These are phyloP conservation scores for Phyllosticta citriasiana DNA, from an alignment of 2,329 filamentous ascomycete genomes.

Conservation along the genomic window DNA sequence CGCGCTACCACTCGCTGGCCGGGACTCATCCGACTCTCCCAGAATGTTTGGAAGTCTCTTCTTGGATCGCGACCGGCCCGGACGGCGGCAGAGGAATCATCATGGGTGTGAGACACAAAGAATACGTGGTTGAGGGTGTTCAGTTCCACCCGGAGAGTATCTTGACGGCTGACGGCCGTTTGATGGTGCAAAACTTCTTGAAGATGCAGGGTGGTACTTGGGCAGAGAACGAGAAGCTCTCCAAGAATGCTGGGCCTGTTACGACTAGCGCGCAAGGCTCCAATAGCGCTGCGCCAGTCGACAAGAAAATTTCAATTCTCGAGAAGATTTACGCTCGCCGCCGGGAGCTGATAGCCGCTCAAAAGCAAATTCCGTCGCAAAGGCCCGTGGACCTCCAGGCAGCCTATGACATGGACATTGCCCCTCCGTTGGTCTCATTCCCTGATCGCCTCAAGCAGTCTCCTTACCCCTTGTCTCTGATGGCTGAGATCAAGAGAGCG, in stretches of 20 bases:
- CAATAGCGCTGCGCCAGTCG: slow-evolving; percentile 20
- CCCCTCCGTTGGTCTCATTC: slow-evolving; percentile 75
- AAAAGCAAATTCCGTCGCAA: slow-evolving; percentile 79
- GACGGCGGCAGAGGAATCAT: slow-evolving; percentile 78
- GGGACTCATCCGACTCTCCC: slow-evolving; percentile 84
- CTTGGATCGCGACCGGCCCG: slow-evolving; percentile 68
- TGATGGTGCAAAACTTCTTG: slow-evolving; percentile 90
- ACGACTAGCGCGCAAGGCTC: slow-evolving; percentile 14
- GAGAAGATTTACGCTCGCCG: slow-evolving; percentile 84
- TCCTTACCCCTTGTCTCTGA: slow-evolving; percentile 78
- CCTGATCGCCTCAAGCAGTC: slow-evolving; percentile 69
- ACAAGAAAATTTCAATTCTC: slow-evolving; percentile 73
- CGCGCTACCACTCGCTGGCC: slow-evolving; percentile 90
- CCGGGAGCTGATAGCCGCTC: slow-evolving; percentile 61
- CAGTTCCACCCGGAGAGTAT: slow-evolving; percentile 99
- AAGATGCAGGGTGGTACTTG: slow-evolving; percentile 83
- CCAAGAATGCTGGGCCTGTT: slow-evolving; percentile 27
- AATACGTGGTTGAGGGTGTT: slow-evolving; percentile 84
- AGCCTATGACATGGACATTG: slow-evolving; percentile 72
- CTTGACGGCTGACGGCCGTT: slow-evolving; percentile 74
- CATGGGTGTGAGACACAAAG: slow-evolving; percentile 92
- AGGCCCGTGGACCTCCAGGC: slow-evolving; percentile 75
- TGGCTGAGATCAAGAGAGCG: slow-evolving; percentile 95
- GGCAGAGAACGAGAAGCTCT: slow-evolving; percentile 61
- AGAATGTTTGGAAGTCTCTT: slow-evolving; percentile 76